Evolutionary conservation across 2,329 filamentous ascomycete genomes (phyloP), one percentile per base, ranked within the genome.

Genomic region (Fusarium brachygibbosum): DNA sequence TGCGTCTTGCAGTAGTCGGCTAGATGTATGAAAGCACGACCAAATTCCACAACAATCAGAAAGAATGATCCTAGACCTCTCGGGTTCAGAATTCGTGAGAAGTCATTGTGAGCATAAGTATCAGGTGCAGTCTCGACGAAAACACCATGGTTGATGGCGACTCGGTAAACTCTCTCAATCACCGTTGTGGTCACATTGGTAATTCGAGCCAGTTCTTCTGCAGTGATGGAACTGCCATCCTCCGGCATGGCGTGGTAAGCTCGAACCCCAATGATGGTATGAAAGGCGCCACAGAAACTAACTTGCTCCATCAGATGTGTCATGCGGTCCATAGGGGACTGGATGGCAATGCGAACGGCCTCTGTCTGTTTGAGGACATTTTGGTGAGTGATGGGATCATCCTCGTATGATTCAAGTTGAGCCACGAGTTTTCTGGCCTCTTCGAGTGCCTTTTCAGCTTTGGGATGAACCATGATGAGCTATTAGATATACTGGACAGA

Each of bases 1-100:
- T 79, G 76, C 7, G 75, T 68, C 34, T 72, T 74, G 46, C 79
- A 73, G 40, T 79, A 79, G 6, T 78, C 75, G 0, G 77, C 75
- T 9, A 73, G 56, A 60, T 66, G 72, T 16, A 73, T 65, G 49
- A 58, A 71, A 12, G 68, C 74, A 40, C 70, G 75, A 42, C 73
- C 74, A 49, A 79, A 77, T 41, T 79, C 78, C 19, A 76, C 62
- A 25, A 66, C 69, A 23, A 80, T 73, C 38, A 77, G 69, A 53
- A 79, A 75, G 55, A 79, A 77, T 4, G 72, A 68, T 2, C 77
- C 78, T 3, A 77, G 55, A 1, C 62, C 75, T 13, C 72, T 57
- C 0, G 78, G 74, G 28, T 74, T 68, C 41, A 78, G 68, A 9
- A 72, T 63, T 28, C 64, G 71, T 0, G 77, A 79, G 32, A 77